phyloP scores from a whole-genome alignment of 176 grass and related monocot species.

The Carex pumila region DNA sequence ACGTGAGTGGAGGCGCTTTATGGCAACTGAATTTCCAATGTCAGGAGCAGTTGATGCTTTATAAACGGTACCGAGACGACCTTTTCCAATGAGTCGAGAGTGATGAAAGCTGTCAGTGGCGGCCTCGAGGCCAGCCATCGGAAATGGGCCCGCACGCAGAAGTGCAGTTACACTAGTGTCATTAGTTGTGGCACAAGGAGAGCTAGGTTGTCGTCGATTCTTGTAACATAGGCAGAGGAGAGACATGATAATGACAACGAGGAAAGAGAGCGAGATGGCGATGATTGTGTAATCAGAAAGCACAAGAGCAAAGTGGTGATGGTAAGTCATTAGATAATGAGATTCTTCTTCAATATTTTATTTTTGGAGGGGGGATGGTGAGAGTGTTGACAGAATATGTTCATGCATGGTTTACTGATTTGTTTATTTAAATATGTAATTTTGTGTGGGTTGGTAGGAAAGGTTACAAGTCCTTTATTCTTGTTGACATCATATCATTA shows the following conservation, averaged over 20 bases:
- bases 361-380: too few species aligned
- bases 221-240: slow-evolving; percentile 42
- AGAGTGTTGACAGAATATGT: not conserved
- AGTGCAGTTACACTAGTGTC: not conserved
- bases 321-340: slow-evolving; percentile 4
- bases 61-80: slow-evolving; percentile 45
- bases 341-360: not conserved
- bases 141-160: slow-evolving; percentile 28
- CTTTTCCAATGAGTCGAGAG: slow-evolving; percentile 37
- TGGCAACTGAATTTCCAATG: slow-evolving; percentile 16
- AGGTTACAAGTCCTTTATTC: not conserved
- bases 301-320: not conserved
- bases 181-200: not conserved
- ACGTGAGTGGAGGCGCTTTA: slow-evolving; percentile 56
- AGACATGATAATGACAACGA: slow-evolving; percentile 15
- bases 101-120: slow-evolving; percentile 70
- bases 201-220: not conserved
- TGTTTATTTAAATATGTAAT: not conserved
- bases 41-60: slow-evolving; percentile 23
- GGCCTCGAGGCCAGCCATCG: slow-evolving; percentile 42
- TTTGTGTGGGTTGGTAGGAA: not conserved
- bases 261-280: slow-evolving; percentile 1
- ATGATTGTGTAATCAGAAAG: slow-evolving; percentile 29
- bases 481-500: not conserved
- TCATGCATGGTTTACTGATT: not conserved